Conservation (phyloP, 805 yeast species). For the Saccharomycopsis selenospora region DNA sequence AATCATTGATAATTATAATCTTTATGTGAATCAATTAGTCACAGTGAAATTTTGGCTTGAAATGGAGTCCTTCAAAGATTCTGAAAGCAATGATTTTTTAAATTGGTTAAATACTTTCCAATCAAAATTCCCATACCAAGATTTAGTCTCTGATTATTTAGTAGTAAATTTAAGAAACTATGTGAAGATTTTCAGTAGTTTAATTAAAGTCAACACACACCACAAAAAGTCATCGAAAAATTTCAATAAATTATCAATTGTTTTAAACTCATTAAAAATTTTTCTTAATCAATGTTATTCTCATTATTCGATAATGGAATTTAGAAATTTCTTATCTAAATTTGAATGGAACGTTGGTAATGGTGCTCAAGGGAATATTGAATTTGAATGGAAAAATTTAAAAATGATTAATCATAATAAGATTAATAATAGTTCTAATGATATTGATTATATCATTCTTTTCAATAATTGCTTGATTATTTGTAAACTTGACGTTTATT, state of each 20-base stretch:
- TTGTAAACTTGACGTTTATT: constrained; percentile 19
- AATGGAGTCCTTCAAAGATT: constrained; percentile 19
- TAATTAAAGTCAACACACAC: constrained; percentile 9
- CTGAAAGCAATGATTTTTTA: constrained; percentile 13
- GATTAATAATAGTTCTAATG: constrained; percentile 15
- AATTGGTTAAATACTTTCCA: constrained; percentile 19
- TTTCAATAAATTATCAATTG: constrained; percentile 16
- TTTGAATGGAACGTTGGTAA: constrained; percentile 16
- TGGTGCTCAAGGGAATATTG: constrained; percentile 15
- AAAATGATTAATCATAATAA: constrained; percentile 17
- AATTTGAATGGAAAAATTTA: constrained; percentile 18
- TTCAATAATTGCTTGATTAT: constrained; percentile 19
- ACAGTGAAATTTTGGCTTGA: constrained; percentile 21
- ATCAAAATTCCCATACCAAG: constrained; percentile 17
- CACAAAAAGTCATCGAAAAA: constrained; percentile 12
- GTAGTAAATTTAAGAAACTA: constrained; percentile 18
- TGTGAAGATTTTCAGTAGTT: constrained; percentile 8
- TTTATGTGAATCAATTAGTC: constrained; percentile 20
- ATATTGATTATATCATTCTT: constrained; percentile 17
- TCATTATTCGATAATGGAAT: constrained; percentile 18
- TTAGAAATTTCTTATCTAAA: constrained; percentile 15
- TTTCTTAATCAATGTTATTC: constrained; percentile 17
- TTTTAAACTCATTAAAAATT: constrained; percentile 14
- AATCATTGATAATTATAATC: constrained; percentile 19
- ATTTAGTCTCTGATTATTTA: constrained; percentile 17